Evolutionary conservation across 805 yeast species (phyloP).

Genomic region (Lipomyces yamanashiensis): DNA sequence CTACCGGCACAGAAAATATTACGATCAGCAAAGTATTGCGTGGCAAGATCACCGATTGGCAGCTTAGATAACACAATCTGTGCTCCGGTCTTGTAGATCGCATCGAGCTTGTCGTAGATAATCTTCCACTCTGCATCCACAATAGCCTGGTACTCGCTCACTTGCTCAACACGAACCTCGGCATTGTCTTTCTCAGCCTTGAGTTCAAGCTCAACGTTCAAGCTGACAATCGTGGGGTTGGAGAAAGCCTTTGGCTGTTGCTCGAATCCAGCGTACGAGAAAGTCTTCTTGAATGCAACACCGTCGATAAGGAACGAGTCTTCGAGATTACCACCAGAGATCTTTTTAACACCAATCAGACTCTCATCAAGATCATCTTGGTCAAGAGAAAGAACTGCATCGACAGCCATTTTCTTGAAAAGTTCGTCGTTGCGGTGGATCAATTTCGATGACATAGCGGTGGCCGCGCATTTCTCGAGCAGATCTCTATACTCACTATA

Average conservation of each 20-base stretch:
- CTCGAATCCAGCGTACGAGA: slow-evolving; percentile 97
- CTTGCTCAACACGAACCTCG: slow-evolving; percentile 94
- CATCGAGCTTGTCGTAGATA: slow-evolving; percentile 81
- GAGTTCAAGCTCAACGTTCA: slow-evolving; percentile 92
- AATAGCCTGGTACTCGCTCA: slow-evolving; percentile 89
- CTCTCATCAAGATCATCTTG: slow-evolving; percentile 84
- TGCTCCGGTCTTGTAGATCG: slow-evolving; percentile 84
- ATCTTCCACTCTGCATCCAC: slow-evolving; percentile 99
- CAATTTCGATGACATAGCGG: slow-evolving; percentile 96
- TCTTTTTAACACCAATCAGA: slow-evolving; percentile 90
- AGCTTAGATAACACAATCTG: slow-evolving; percentile 89
- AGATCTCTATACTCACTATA: slow-evolving; percentile 65
- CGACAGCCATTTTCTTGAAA: slow-evolving; percentile 95
- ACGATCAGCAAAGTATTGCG: slow-evolving; percentile 96
- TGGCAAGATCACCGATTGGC: slow-evolving; percentile 98
- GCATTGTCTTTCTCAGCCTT: slow-evolving; percentile 99
- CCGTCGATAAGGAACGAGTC: slow-evolving; percentile 89
- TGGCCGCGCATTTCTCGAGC: slow-evolving; percentile 88
- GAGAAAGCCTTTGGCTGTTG: slow-evolving; percentile 90
- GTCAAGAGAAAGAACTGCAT: slow-evolving; percentile 87
- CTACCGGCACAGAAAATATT: slow-evolving; percentile 97
- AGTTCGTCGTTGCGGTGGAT: slow-evolving; percentile 85
- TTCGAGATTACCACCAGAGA: slow-evolving; percentile 95
- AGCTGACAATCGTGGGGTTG: slow-evolving; percentile 78
- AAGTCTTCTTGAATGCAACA: slow-evolving; percentile 96